These are phyloP conservation scores for Noccaea bulbosa DNA, from an alignment of 345 rosid genomes.

Conservation along the genomic window DNA sequence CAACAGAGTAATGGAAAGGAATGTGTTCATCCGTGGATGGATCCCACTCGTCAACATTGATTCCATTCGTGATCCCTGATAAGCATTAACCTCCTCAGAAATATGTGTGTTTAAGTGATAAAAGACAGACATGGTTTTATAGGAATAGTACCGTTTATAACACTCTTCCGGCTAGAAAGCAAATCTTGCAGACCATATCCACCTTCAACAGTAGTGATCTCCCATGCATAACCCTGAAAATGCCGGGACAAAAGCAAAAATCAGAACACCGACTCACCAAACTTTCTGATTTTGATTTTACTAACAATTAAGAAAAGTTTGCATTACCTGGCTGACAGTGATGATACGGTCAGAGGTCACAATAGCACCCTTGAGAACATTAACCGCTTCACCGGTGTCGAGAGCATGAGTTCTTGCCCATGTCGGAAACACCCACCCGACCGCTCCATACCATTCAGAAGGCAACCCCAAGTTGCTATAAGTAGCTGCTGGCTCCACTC, in stretches of 20 bases:
- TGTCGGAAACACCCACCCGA: slow-evolving; percentile 94
- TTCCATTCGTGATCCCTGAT: slow-evolving; percentile 90
- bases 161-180: slow-evolving; percentile 69
- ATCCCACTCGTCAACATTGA: slow-evolving; percentile 80
- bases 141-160: slow-evolving; percentile 65
- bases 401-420: slow-evolving; percentile 99
- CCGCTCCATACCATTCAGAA: slow-evolving; percentile 85
- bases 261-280: background rate
- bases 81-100: slow-evolving; percentile 8
- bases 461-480: slow-evolving; percentile 79
- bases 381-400: slow-evolving; percentile 98
- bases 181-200: slow-evolving; percentile 90
- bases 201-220: slow-evolving; percentile 92
- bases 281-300: no score
- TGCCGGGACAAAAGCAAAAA: background rate
- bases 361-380: slow-evolving; percentile 92
- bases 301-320: slow-evolving; percentile 5
- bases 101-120: background rate
- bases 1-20: slow-evolving; percentile 62
- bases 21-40: slow-evolving; percentile 76
- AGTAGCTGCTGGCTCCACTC: slow-evolving; percentile 88
- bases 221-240: slow-evolving; percentile 94
- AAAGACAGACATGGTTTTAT: background rate
- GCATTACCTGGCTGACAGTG: slow-evolving; percentile 88
- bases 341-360: slow-evolving; percentile 90